Evolutionary conservation across 2,329 filamentous ascomycete genomes (phyloP).

Genomic region (Aureobasidium sp.): DNA sequence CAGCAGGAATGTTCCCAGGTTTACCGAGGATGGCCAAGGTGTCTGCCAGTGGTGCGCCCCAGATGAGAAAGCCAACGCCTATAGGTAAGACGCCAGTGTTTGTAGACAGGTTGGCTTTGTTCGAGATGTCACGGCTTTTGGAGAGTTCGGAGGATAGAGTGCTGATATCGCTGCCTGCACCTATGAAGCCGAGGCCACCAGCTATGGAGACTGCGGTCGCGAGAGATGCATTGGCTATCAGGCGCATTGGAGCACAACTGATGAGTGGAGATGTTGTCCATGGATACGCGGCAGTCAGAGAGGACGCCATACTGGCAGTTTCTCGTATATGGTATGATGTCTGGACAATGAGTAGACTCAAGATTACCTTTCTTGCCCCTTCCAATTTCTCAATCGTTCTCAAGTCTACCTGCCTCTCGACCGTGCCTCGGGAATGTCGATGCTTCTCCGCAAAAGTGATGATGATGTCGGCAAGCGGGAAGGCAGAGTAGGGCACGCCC

Average conservation of each 20-base stretch:
- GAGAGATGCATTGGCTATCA: constrained; percentile 48
- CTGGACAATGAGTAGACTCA: background rate
- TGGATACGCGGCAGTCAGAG: constrained; percentile 37
- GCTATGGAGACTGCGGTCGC: constrained; percentile 52
- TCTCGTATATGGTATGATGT: background rate
- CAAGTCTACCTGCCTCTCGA: background rate
- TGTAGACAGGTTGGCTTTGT: background rate
- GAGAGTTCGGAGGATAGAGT: constrained; percentile 21
- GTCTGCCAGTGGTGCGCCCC: constrained; percentile 30
- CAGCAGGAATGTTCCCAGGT: constrained; percentile 43
- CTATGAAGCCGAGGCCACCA: constrained; percentile 36
- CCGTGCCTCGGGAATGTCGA: constrained; percentile 9
- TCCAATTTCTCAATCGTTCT: background rate
- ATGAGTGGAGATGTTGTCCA: constrained; percentile 53
- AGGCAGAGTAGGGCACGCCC: background rate
- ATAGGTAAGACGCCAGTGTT: constrained; percentile 35
- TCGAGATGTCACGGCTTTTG: constrained; percentile 18
- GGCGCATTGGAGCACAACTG: constrained; percentile 59
- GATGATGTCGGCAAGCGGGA: background rate
- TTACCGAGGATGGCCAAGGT: constrained; percentile 43
- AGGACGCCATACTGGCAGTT: background rate
- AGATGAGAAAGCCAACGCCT: constrained; percentile 55
- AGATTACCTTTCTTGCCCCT: background rate
- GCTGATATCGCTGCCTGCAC: constrained; percentile 28
- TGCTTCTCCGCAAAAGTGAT: constrained; percentile 7